A percentile compares a stretch with the other conserved stretches of the same genome.
Evolutionary conservation across 208 protist genomes (phyloP).

Genomic region (Wallacemonas collosoma): DNA sequence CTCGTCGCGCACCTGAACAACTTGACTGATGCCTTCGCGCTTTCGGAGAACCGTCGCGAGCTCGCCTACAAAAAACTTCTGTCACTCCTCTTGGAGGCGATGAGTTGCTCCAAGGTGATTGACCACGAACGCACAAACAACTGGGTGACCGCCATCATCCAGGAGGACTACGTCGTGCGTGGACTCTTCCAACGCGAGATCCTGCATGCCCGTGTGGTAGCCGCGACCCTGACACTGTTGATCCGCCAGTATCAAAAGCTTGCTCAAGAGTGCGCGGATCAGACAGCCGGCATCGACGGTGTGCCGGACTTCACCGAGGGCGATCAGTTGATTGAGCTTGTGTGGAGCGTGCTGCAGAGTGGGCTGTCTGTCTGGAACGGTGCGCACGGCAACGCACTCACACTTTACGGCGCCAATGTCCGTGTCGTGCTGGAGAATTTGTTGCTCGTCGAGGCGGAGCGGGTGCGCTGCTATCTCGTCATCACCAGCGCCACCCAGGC

Average conservation of each 20-base stretch:
- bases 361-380: constrained; percentile 26
- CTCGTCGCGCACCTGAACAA: constrained; percentile 71
- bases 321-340: constrained; percentile 62
- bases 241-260: constrained; percentile 77
- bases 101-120: constrained; percentile 64
- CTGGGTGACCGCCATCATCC: constrained; percentile 77
- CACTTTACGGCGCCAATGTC: constrained; percentile 68
- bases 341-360: constrained; percentile 76
- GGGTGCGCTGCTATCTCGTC: constrained; percentile 62
- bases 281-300: constrained; percentile 18
- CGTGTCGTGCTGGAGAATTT: constrained; percentile 61
- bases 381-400: constrained; percentile 9
- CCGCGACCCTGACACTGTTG: constrained; percentile 66
- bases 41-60: constrained; percentile 53
- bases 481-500: constrained; percentile 41
- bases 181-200: constrained; percentile 77
- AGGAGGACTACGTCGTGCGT: constrained; percentile 72
- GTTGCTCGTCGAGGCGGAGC: constrained; percentile 68
- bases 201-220: constrained; percentile 76
- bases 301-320: constrained; percentile 69
- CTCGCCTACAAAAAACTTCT: constrained; percentile 70
- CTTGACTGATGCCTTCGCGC: constrained; percentile 73
- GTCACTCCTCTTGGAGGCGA: constrained; percentile 70
- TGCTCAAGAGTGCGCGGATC: constrained; percentile 39
- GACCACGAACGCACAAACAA: constrained; percentile 70